Base-by-base conservation (phyloP, 495 filamentous ascomycete genomes). In the Beverwykella pulmonaria region DNA sequence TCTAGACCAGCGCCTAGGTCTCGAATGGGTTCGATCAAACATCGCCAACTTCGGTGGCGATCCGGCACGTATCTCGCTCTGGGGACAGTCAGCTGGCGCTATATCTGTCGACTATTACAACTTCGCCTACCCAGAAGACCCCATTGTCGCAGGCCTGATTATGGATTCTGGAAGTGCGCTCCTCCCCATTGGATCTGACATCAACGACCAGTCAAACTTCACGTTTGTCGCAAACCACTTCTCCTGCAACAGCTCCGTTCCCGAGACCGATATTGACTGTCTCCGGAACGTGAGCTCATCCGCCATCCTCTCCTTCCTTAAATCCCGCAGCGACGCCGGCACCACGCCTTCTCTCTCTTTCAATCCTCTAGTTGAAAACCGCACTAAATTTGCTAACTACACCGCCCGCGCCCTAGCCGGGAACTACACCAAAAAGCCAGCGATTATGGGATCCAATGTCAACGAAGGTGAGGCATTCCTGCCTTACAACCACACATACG, bases 11-110 rank as follows among this genome's bases (percentile, higher is more conserved):
- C 82, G 86, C 23, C 79, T 88, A 72, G 65, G 63, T 15, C 36
- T 77, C 9, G 75, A 77, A 63, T 77, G 75, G 75, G 60, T 73
- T 6, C 48, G 61, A 12, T 36, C 61, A 22, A 74, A 76, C 39
- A 75, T 74, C 23, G 65, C 55, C 82, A 82, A 77, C 1, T 92
- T 92, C 59, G 89, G 88, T 50, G 89, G 88, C 32, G 84, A 91
- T 70, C 81, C 71, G 10, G 58, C 49, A 2, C 55, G 70, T 8
- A 76, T 76, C 52, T 75, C 60, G n/a, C 59, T 82, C 29, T 83
- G 81, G 81, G 82, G 81, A 6, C 81, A 82, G 59, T 82, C 80
- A 0, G 78, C 81, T 2, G 80, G 81, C 5, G 78, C 76, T 23
- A 73, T 79, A 30, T 53, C 55, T 9, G 58, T 49, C 14, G 64